Conservation (phyloP, 257 asterid genomes). For the Ajuga chamaepitys region DNA sequence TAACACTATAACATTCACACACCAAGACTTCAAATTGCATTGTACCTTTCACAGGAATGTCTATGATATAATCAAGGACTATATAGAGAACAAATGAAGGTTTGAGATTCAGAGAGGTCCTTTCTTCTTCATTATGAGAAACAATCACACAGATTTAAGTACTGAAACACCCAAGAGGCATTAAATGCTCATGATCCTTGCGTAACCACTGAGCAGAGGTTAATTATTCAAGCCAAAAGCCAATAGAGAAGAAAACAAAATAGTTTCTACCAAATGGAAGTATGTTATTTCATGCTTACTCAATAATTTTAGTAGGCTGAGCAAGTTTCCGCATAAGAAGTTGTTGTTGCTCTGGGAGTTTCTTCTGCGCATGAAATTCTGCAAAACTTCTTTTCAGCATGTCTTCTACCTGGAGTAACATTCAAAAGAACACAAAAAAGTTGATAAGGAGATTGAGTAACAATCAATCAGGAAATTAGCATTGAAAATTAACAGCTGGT, state of each 20-base stretch:
- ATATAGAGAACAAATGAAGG: background rate
- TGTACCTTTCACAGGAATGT: background rate
- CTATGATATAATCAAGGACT: background rate
- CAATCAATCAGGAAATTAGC: constrained; percentile 3
- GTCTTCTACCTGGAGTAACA: constrained; percentile 79
- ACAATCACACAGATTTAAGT: background rate
- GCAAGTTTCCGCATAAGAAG: constrained; percentile 80
- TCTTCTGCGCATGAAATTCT: constrained; percentile 96
- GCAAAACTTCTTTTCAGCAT: constrained; percentile 99
- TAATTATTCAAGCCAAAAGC: constrained; percentile 3
- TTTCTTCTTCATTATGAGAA: background rate
- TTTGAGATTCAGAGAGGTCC: background rate
- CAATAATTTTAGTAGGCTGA: constrained; percentile 63
- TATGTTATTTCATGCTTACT: constrained; percentile 51
- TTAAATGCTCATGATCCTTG: background rate
- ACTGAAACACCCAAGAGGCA: constrained; percentile 1
- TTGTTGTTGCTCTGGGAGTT: constrained; percentile 87
- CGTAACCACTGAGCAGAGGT: constrained; percentile 6
- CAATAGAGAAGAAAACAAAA: background rate
- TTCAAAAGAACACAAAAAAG: constrained; percentile 13
- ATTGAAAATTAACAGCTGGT: constrained; percentile 2
- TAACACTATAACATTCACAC: background rate
- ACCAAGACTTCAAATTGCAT: background rate
- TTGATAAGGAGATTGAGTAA: constrained; percentile 1
- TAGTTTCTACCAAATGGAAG: background rate